These are phyloP conservation scores for Brasenia schreberi DNA, from an alignment of 164 flowering plant species.

Conservation along the genomic window DNA sequence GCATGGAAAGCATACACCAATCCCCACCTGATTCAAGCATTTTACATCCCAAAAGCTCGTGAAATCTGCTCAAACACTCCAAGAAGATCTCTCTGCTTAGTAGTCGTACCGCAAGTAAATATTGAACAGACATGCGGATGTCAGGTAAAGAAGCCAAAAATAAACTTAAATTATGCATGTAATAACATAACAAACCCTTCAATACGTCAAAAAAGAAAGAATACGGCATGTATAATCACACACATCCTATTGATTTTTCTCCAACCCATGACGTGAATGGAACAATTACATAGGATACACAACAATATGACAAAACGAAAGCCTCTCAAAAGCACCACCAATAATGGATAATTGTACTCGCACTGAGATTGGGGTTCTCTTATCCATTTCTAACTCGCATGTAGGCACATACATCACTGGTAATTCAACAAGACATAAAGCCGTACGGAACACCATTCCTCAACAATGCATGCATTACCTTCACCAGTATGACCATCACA, in stretches of 20 bases:
- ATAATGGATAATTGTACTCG: background rate
- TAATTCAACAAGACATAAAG: no score
- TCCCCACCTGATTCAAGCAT: no score
- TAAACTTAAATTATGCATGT: background rate
- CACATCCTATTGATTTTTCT: background rate
- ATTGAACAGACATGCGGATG: no score
- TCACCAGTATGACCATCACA: no score
- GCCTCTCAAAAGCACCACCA: background rate
- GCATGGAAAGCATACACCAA: no score
- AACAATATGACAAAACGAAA: background rate
- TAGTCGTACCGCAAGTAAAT: no score
- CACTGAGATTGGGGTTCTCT: background rate
- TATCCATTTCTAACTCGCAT: background rate
- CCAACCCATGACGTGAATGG: background rate
- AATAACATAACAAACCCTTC: background rate
- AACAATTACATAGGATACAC: background rate
- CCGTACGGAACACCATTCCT: no score
- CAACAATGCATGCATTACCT: no score
- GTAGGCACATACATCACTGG: background rate
- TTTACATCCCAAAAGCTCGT: no score
- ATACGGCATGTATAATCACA: background rate
- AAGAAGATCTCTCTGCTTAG: no score
- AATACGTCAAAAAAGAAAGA: background rate
- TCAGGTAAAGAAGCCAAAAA: no score
- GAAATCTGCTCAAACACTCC: no score